phyloP scores from a whole-genome alignment of 306 rosid genomes.

The Prunus mira region DNA sequence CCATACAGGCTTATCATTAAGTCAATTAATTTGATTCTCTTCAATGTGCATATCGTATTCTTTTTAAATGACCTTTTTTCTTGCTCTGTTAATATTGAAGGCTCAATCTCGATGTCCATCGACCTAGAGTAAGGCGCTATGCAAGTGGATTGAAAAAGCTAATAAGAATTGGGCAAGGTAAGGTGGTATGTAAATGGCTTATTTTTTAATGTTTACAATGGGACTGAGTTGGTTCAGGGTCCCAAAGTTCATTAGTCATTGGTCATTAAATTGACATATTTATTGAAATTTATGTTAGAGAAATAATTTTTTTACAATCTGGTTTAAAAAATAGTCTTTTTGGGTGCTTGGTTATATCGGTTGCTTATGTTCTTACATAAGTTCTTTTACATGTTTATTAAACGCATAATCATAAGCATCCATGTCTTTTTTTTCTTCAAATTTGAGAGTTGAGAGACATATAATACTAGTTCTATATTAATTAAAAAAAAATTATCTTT shows the following conservation, averaged over 20 bases:
- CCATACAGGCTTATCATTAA: not conserved
- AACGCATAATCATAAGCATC: not conserved
- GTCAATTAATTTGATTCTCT: constrained; percentile 12
- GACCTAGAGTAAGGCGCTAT: constrained; percentile 76
- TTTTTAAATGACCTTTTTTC: constrained; percentile 2
- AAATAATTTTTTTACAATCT: too few species aligned
- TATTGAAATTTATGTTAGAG: not conserved
- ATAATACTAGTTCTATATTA: not conserved
- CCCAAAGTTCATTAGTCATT: not conserved
- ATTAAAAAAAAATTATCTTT: not conserved
- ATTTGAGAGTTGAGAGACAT: not conserved
- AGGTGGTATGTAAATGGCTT: constrained; percentile 12
- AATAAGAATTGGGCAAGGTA: constrained; percentile 92
- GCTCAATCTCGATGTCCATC: constrained; percentile 72
- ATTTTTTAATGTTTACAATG: not conserved
- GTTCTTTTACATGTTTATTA: not conserved
- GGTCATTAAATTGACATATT: not conserved
- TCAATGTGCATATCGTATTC: constrained; percentile 16
- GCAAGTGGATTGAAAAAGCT: constrained; percentile 73
- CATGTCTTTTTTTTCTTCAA: not conserved
- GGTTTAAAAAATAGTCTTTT: too few species aligned
- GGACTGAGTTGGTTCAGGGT: constrained; percentile 1
- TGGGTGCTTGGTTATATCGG: not conserved
- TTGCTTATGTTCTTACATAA: not conserved
- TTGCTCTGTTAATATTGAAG: constrained; percentile 26